Conservation (phyloP, 257 asterid species). For the Vinca minor region DNA sequence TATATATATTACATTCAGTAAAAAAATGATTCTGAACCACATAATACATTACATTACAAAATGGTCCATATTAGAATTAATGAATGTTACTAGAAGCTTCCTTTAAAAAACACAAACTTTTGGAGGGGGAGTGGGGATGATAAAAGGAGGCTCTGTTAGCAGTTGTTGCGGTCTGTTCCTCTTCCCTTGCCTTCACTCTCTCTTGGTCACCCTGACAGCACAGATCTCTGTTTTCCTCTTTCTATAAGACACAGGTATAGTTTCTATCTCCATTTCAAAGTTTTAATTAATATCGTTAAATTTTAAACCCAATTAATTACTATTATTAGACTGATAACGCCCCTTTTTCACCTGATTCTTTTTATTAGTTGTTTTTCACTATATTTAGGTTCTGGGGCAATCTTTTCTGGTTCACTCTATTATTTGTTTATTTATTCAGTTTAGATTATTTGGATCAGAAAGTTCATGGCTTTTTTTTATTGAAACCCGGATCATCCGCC, state of each 20-base stretch:
- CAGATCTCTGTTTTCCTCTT: background rate
- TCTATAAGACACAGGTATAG: conserved; percentile 8
- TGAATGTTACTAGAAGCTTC: too few species aligned
- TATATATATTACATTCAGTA: too few species aligned
- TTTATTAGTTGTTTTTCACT: background rate
- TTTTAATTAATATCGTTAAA: background rate
- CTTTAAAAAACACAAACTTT: too few species aligned
- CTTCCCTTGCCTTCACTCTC: conserved; percentile 4
- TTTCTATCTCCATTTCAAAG: background rate
- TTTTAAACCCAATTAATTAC: background rate
- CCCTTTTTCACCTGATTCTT: conserved; percentile 1
- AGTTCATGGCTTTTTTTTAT: conserved; percentile 10
- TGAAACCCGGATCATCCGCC: conserved; percentile 12
- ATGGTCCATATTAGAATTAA: too few species aligned
- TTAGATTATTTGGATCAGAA: conserved; percentile 4
- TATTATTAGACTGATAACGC: background rate
- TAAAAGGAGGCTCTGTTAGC: too few species aligned
- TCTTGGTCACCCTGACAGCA: conserved; percentile 11
- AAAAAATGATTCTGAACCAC: too few species aligned
- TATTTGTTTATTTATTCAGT: background rate
- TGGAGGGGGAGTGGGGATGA: too few species aligned
- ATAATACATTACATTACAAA: too few species aligned
- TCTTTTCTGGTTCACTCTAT: background rate
- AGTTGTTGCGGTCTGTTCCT: background rate
- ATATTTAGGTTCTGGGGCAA: background rate